Evolutionary conservation across 805 yeast species (phyloP).

Genomic region (Tetrapisispora phaffii): DNA sequence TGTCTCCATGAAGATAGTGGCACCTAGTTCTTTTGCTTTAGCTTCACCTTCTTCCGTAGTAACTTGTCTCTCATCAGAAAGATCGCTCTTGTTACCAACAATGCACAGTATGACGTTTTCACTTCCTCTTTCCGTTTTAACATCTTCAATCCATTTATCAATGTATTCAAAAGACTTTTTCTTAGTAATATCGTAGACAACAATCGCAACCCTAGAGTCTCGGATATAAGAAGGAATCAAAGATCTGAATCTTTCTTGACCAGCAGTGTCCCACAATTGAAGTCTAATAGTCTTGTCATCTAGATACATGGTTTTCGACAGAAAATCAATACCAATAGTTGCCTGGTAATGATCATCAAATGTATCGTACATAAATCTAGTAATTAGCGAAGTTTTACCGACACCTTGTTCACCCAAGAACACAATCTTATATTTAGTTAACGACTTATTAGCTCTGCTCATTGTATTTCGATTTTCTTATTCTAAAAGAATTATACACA

Average conservation of each 20-base stretch:
- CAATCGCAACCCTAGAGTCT: slow-evolving; percentile 94
- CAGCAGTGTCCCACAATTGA: slow-evolving; percentile 97
- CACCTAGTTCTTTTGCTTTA: slow-evolving; percentile 60
- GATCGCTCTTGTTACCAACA: slow-evolving; percentile 88
- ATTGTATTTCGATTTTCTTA: slow-evolving; percentile 1
- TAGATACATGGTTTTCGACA: slow-evolving; percentile 88
- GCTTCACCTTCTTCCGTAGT: slow-evolving; percentile 76
- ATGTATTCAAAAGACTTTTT: slow-evolving; percentile 76
- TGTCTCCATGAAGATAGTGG: slow-evolving; percentile 80
- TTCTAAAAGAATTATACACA: no score
- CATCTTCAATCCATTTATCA: slow-evolving; percentile 90
- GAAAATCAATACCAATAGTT: slow-evolving; percentile 92
- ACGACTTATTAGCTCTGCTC: slow-evolving; percentile 24
- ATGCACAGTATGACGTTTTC: slow-evolving; percentile 78
- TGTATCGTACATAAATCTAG: slow-evolving; percentile 97
- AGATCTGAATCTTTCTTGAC: slow-evolving; percentile 92
- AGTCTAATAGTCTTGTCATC: slow-evolving; percentile 92
- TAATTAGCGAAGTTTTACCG: slow-evolving; percentile 90
- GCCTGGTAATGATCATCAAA: slow-evolving; percentile 93
- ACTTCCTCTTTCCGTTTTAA: slow-evolving; percentile 80
- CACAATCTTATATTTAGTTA: slow-evolving; percentile 73
- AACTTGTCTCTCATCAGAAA: slow-evolving; percentile 71
- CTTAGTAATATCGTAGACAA: slow-evolving; percentile 88
- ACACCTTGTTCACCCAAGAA: slow-evolving; percentile 96
- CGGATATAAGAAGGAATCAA: slow-evolving; percentile 92